Evolutionary conservation across 139 green algal species (phyloP).

Genomic region (Chlorella sp.): DNA sequence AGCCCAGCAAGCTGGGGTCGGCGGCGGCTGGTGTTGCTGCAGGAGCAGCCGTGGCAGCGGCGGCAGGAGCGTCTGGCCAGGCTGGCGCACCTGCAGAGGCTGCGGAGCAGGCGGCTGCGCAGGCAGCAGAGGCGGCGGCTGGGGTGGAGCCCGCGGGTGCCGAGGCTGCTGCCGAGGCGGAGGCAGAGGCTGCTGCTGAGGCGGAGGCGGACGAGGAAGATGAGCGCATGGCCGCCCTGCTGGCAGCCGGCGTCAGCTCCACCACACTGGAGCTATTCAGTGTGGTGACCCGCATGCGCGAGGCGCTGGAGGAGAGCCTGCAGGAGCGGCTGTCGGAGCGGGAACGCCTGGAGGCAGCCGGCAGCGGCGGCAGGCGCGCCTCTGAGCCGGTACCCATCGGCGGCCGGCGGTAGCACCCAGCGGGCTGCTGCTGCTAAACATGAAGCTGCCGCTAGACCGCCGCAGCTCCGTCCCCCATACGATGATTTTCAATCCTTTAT

Average conservation of each 20-base stretch:
- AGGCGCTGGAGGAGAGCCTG: not conserved
- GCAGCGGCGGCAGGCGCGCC: not conserved
- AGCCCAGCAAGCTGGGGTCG: not conserved
- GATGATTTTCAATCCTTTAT: no score
- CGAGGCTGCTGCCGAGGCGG: not conserved
- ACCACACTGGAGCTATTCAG: conserved; percentile 43
- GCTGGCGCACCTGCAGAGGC: no score
- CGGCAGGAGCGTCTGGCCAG: not conserved
- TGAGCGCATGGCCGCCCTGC: not conserved
- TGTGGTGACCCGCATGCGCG: conserved; percentile 29
- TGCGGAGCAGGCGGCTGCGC: not conserved
- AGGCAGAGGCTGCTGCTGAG: not conserved
- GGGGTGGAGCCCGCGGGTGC: not conserved
- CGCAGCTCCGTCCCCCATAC: no score
- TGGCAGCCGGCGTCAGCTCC: not conserved
- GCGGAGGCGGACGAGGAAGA: not conserved
- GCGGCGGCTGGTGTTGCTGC: not conserved
- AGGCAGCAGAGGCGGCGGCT: not conserved
- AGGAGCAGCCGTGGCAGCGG: not conserved
- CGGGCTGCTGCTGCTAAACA: no score
- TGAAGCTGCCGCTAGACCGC: no score
- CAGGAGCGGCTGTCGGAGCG: conserved; percentile 8
- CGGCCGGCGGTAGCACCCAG: not conserved
- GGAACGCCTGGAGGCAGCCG: not conserved
- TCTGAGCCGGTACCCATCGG: not conserved